Percentiles rank a stretch among this genome's conserved stretches.
These are phyloP conservation scores for Botrytis pseudocinerea DNA, from an alignment of 2,329 filamentous ascomycete genomes.

Conservation along the genomic window DNA sequence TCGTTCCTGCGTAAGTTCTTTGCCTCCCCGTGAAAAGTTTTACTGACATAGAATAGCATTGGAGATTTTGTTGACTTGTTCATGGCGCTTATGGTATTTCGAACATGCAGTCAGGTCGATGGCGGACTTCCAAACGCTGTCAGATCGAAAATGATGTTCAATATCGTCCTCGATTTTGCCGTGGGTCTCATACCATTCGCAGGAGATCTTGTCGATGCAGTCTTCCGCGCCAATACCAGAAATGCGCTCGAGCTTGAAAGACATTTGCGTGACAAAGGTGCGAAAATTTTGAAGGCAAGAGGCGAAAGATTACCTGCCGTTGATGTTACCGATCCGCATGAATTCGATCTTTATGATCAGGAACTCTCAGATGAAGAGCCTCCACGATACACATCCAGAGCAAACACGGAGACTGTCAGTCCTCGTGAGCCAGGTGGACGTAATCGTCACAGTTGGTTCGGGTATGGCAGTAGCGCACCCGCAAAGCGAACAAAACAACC, in stretches of 20 bases:
- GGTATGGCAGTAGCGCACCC: constrained; percentile 34
- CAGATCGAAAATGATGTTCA: constrained; percentile 73
- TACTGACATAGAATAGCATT: constrained; percentile 50
- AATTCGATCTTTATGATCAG: constrained; percentile 46
- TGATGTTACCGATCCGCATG: constrained; percentile 55
- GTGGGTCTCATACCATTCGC: constrained; percentile 74
- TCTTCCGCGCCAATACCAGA: constrained; percentile 73
- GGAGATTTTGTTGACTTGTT: constrained; percentile 75
- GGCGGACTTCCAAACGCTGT: constrained; percentile 68
- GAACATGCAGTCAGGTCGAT: constrained; percentile 70
- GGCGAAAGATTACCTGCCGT: constrained; percentile 50
- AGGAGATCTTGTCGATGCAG: constrained; percentile 71
- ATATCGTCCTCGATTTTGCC: constrained; percentile 72
- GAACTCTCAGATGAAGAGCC: constrained; percentile 35
- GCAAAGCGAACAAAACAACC: constrained; percentile 38
- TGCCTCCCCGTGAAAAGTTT: constrained; percentile 22
- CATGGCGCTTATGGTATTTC: constrained; percentile 74
- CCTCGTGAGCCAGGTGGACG: constrained; percentile 24
- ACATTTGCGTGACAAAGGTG: constrained; percentile 67
- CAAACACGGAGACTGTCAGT: constrained; percentile 25
- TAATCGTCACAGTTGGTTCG: constrained; percentile 37
- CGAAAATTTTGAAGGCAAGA: constrained; percentile 52
- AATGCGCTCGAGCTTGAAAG: constrained; percentile 68
- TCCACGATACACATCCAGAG: constrained; percentile 35
- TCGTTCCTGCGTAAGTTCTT: constrained; percentile 73